These are phyloP conservation scores for Aspergillus hortae DNA, from an alignment of 2,329 filamentous ascomycete genomes.

Conservation along the genomic window DNA sequence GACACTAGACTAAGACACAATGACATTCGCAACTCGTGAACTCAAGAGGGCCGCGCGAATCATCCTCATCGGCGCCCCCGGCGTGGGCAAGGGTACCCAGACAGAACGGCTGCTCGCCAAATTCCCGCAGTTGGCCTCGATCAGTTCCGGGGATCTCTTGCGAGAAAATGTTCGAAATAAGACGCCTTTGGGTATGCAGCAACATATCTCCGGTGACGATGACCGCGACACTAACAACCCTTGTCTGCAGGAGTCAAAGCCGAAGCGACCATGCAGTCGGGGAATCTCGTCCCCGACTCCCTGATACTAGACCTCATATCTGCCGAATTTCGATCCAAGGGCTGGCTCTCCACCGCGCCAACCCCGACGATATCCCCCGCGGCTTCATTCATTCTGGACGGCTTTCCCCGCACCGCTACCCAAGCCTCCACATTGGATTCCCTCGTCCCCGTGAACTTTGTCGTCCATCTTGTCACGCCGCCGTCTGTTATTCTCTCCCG, in stretches of 20 bases:
- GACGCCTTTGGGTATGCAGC: constrained; percentile 71
- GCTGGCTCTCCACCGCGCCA: constrained; percentile 64
- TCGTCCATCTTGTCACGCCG: constrained; percentile 81
- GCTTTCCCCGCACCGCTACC: constrained; percentile 81
- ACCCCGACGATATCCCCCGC: constrained; percentile 61
- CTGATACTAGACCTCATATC: constrained; percentile 91
- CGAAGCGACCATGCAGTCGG: constrained; percentile 80
- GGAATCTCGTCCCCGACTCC: constrained; percentile 84
- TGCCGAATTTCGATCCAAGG: constrained; percentile 77
- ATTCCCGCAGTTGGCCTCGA: constrained; percentile 83
- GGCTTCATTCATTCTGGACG: constrained; percentile 92
- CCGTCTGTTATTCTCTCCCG: constrained; percentile 81
- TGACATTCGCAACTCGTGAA: constrained; percentile 42
- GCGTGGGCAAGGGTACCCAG: constrained; percentile 95
- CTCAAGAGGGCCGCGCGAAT: constrained; percentile 81
- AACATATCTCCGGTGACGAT: not conserved
- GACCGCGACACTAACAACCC: constrained; percentile 1
- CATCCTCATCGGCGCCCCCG: constrained; percentile 93
- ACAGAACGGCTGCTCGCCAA: constrained; percentile 80
- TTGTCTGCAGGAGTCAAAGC: constrained; percentile 72
- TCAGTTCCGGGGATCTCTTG: constrained; percentile 90
- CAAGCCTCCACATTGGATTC: constrained; percentile 76
- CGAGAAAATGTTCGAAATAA: constrained; percentile 87
- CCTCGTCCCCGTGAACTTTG: constrained; percentile 91
- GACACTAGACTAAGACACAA: constrained; percentile 10